Percentiles rank a stretch among this genome's conserved stretches.
These are phyloP conservation scores for Chaetomiaceae sp. DNA, from an alignment of 2,329 filamentous ascomycete species.

Conservation along the genomic window DNA sequence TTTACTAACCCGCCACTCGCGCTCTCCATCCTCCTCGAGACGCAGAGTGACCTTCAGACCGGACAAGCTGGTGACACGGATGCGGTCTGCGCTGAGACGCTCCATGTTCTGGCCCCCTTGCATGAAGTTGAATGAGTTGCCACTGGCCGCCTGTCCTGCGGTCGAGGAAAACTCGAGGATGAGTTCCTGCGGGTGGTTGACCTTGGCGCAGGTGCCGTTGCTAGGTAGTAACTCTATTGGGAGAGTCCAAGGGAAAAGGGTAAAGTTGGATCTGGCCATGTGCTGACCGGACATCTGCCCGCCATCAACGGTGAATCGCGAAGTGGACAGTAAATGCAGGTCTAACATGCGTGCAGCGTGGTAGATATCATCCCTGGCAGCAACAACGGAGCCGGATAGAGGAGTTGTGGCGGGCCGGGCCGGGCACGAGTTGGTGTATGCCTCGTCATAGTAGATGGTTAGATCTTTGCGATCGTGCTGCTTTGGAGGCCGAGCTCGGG, in stretches of 20 bases:
- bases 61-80: constrained; percentile 49
- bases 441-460: constrained; percentile 36
- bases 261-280: constrained; percentile 61
- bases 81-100: constrained; percentile 42
- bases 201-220: constrained; percentile 71
- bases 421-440: constrained; percentile 62
- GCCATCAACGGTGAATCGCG: constrained; percentile 39
- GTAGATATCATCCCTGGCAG: constrained; percentile 76
- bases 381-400: constrained; percentile 73
- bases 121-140: constrained; percentile 43
- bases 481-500: constrained; percentile 16
- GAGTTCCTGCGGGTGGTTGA: constrained; percentile 67
- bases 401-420: constrained; percentile 54
- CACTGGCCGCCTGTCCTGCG: constrained; percentile 37
- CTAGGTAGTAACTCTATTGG: constrained; percentile 68
- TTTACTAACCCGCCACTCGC: constrained; percentile 68
- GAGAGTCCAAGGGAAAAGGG: constrained; percentile 89
- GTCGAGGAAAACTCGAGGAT: constrained; percentile 58
- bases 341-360: constrained; percentile 83
- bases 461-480: constrained; percentile 19
- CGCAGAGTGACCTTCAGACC: constrained; percentile 63
- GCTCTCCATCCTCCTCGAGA: constrained; percentile 51
- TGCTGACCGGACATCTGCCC: constrained; percentile 19
- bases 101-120: constrained; percentile 46
- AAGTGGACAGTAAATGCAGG: constrained; percentile 54